A percentile compares a stretch with the other conserved stretches of the same genome.
These are phyloP conservation scores for Boeremia exigua DNA, from an alignment of 2,329 filamentous ascomycete genomes.

Conservation along the genomic window DNA sequence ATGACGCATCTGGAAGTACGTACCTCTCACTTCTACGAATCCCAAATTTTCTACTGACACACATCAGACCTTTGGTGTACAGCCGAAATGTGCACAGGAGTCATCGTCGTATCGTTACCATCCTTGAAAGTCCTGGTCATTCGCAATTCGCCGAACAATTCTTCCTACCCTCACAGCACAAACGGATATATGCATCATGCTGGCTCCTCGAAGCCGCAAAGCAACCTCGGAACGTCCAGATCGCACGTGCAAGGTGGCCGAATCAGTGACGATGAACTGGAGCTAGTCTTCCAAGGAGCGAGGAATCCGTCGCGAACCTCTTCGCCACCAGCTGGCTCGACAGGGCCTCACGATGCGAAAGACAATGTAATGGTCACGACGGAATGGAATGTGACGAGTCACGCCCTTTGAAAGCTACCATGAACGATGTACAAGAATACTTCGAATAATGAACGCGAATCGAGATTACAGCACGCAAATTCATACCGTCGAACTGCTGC, in stretches of 20 bases:
- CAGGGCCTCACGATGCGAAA: slow-evolving; percentile 17
- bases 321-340: neutral
- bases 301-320: slow-evolving; percentile 11
- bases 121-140: slow-evolving; percentile 26
- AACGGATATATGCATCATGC: slow-evolving; percentile 20
- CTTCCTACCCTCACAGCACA: slow-evolving; percentile 19
- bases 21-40: neutral
- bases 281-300: slow-evolving; percentile 23
- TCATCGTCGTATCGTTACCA: slow-evolving; percentile 29
- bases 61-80: slow-evolving; percentile 28
- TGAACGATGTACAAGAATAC: neutral
- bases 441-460: too few relatives aligned
- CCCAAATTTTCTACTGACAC: neutral
- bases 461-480: neutral
- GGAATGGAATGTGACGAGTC: slow-evolving; percentile 21
- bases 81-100: slow-evolving; percentile 31
- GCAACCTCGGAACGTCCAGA: slow-evolving; percentile 1
- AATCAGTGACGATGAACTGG: slow-evolving; percentile 25
- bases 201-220: neutral
- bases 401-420: slow-evolving; percentile 2
- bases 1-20: slow-evolving; percentile 30
- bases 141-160: slow-evolving; percentile 9
- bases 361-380: slow-evolving; percentile 25
- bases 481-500: neutral
- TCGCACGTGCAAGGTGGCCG: slow-evolving; percentile 17